Percentiles rank a stretch among this genome's conserved stretches.
Conservation (phyloP, 2,329 filamentous ascomycete species). For the Xylariaceae sp. region DNA sequence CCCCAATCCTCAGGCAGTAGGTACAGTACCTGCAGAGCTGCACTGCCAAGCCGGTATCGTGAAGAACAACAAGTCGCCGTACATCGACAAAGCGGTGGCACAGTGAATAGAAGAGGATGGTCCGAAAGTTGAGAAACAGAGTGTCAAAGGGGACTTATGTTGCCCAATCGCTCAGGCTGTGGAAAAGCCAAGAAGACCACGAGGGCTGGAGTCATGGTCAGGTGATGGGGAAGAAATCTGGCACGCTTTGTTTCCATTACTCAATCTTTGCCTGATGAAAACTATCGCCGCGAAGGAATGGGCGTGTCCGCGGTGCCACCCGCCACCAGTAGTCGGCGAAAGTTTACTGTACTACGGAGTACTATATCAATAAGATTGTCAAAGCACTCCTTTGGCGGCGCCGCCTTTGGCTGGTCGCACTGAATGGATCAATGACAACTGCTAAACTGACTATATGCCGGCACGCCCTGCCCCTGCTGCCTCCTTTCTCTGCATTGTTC, state of each 20-base stretch:
- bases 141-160: neutral
- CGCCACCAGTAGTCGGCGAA: slow-evolving; percentile 10
- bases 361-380: slow-evolving; percentile 16
- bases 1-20: neutral
- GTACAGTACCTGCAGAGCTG: no score
- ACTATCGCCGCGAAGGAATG: slow-evolving; percentile 14
- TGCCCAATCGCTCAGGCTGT: neutral
- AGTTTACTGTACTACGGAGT: no score
- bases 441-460: no score
- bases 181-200: slow-evolving; percentile 11
- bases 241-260: slow-evolving; percentile 47
- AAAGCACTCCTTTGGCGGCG: neutral
- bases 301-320: slow-evolving; percentile 5
- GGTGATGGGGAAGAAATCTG: slow-evolving; percentile 36
- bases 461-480: no score
- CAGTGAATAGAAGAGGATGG: no score
- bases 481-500: no score
- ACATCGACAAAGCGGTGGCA: neutral
- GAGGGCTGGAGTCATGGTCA: slow-evolving; percentile 26
- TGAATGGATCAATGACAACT: no score
- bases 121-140: neutral
- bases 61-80: neutral
- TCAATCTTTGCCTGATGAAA: slow-evolving; percentile 37
- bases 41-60: no score
- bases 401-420: neutral